Base-by-base conservation (phyloP, 176 grass and related monocot genomes). In the Leersia perrieri region DNA sequence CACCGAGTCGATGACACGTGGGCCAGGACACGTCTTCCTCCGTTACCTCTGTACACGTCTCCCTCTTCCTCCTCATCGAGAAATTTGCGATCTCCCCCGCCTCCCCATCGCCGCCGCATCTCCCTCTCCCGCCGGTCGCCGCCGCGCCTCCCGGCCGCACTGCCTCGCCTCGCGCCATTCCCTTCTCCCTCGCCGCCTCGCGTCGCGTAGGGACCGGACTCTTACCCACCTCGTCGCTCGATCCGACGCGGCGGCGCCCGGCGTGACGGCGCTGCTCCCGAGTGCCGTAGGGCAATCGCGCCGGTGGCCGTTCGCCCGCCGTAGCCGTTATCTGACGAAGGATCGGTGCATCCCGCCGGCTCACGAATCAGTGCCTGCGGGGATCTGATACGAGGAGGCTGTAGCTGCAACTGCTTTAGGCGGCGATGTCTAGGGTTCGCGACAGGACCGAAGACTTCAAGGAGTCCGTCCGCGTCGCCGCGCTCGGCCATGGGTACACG, bases 401-500 rank as follows among this genome's bases (percentile, higher is more conserved):
- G 72, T 22, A 29, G 58, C 70, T 57, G 63, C 64, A 33, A 9
- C 41, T 58, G 22, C 71, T 28, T 81, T 22, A n/a, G n/a, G n/a
- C n/a, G 34, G 87, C 82, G 65, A 99, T 95, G 96, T 83, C 92
- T 60, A 85, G 82, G 82, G 78, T 89, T 55, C 91, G 82, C 84
- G 90, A 98, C 67, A 89, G 92, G 84, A 93, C 75, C 20, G 96
- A 95, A 72, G 92, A 98, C 76, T 95, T 88, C 65, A 98, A 93
- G 76, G 92, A 95, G 63, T 74, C 86, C 68, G 75, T 92, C 2
- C 92, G 84, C 69, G 79, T 87, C 67, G 90, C 81, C 27, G 90
- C 88, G 69, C 82, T 89, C 66, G 78, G 84, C 68, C 70, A 88
- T 77, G 90, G 88, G 11, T 95, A 93, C 72, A 82, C 74, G 66